phyloP scores from a whole-genome alignment of 768 basidiomycete genomes.

The Lentinula edodes region DNA sequence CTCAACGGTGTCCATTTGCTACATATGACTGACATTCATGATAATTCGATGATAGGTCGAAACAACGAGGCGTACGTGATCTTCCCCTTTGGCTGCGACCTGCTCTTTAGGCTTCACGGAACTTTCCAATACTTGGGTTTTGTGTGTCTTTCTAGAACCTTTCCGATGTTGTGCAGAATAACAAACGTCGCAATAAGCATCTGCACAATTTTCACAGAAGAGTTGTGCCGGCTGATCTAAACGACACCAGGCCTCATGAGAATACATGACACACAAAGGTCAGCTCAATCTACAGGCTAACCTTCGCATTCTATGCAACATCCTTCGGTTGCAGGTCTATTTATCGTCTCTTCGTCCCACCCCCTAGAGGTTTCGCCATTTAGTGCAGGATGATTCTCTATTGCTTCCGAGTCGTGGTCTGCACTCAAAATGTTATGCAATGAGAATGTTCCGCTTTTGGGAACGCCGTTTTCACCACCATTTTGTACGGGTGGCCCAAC shows the following conservation, averaged over 20 bases:
- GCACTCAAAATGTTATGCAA: conserved; percentile 66
- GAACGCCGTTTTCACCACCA: neutral
- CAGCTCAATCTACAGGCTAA: conserved; percentile 19
- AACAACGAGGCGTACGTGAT: conserved; percentile 21
- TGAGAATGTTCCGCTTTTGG: conserved; percentile 33
- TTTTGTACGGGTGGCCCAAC: neutral
- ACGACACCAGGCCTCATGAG: neutral
- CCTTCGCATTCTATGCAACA: conserved; percentile 87
- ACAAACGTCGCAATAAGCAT: conserved; percentile 81
- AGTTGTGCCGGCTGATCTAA: conserved; percentile 81
- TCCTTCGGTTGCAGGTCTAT: conserved; percentile 47
- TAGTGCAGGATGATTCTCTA: conserved; percentile 47
- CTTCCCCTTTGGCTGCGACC: conserved; percentile 13
- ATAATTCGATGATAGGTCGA: neutral
- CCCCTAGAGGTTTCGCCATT: conserved; percentile 38
- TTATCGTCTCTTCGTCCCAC: conserved; percentile 62
- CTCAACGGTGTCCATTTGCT: conserved; percentile 44
- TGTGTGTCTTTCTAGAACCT: conserved; percentile 66
- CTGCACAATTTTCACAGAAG: conserved; percentile 64
- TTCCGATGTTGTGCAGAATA: conserved; percentile 82
- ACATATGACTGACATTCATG: neutral
- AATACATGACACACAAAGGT: no score
- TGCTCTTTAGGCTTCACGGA: neutral
- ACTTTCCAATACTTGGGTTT: conserved; percentile 37
- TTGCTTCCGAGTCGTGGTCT: conserved; percentile 41